phyloP scores from a whole-genome alignment of 306 rosid species.

The Echinosophora koreensis region DNA sequence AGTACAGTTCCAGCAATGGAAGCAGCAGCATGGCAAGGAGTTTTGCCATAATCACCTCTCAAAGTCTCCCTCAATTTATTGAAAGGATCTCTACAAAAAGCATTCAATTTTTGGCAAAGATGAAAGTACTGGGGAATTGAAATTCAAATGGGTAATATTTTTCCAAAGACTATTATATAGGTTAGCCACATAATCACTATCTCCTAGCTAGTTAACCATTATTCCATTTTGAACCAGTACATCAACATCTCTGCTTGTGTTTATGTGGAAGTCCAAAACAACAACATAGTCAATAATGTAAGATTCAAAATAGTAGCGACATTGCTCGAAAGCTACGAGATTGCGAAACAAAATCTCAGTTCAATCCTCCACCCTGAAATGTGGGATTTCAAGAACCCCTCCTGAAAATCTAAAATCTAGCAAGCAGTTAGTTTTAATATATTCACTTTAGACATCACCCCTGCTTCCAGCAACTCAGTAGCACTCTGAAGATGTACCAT shows the following conservation, averaged over 20 bases:
- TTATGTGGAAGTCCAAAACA: conserved; percentile 42
- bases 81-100: conserved; percentile 19
- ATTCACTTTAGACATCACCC: conserved; percentile 37
- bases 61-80: conserved; percentile 45
- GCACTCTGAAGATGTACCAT: conserved; percentile 24
- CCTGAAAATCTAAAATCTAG: conserved; percentile 44
- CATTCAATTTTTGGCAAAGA: conserved; percentile 36
- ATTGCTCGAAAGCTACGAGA: conserved; percentile 53
- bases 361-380: conserved; percentile 39
- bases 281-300: conserved; percentile 45
- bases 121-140: neutral
- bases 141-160: neutral
- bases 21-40: conserved; percentile 49
- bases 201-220: conserved; percentile 39
- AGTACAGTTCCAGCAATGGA: conserved; percentile 44
- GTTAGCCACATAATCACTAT: conserved; percentile 43
- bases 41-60: conserved; percentile 48
- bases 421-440: neutral
- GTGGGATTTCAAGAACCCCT: conserved; percentile 48
- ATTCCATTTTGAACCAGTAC: conserved; percentile 32
- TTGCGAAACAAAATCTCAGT: conserved; percentile 48
- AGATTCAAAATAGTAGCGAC: conserved; percentile 24
- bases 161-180: conserved; percentile 44
- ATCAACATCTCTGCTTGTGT: conserved; percentile 45
- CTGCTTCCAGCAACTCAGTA: conserved; percentile 47